phyloP scores from a whole-genome alignment of 371 early-diverging fungal species.

The Parasitella parasitica region DNA sequence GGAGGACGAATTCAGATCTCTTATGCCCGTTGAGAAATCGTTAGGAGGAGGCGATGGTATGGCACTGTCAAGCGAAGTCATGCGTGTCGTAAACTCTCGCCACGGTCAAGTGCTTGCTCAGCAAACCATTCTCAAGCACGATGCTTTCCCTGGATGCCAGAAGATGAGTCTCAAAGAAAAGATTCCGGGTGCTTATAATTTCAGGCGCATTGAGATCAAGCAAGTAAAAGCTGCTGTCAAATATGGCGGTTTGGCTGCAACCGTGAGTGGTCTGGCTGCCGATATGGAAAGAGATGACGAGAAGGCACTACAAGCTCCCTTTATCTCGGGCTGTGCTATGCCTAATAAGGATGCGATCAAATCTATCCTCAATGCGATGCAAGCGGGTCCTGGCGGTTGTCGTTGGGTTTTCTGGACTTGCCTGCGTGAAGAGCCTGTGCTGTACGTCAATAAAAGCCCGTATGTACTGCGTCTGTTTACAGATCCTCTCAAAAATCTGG shows the following conservation, averaged over 20 bases:
- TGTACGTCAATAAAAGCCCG: conserved; percentile 64
- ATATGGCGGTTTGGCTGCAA: conserved; percentile 51
- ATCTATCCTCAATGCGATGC: conserved; percentile 39
- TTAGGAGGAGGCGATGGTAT: conserved; percentile 65
- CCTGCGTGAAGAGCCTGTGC: conserved; percentile 71
- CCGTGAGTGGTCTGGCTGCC: conserved; percentile 42
- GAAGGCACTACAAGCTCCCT: conserved; percentile 4
- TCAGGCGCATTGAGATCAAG: conserved; percentile 54
- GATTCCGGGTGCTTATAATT: conserved; percentile 70
- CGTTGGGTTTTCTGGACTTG: conserved; percentile 62
- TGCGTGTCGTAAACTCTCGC: conserved; percentile 57
- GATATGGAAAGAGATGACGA: conserved; percentile 42
- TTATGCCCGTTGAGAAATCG: conserved; percentile 60
- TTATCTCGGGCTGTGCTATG: conserved; percentile 45
- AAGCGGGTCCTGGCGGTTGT: conserved; percentile 50
- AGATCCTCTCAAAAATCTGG: conserved; percentile 61
- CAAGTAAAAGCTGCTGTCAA: conserved; percentile 44
- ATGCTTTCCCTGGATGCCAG: conserved; percentile 75
- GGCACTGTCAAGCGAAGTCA: conserved; percentile 64
- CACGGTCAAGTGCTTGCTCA: conserved; percentile 66
- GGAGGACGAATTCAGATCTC: conserved; percentile 26
- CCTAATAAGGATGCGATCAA: conserved; percentile 60
- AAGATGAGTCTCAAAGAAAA: conserved; percentile 65
- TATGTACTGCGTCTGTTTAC: conserved; percentile 60
- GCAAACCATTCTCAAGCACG: conserved; percentile 69